A percentile compares a stretch with the other conserved stretches of the same genome.
phyloP scores from a whole-genome alignment of 192 early-diverging fungal species.

The Mortierella claussenii region DNA sequence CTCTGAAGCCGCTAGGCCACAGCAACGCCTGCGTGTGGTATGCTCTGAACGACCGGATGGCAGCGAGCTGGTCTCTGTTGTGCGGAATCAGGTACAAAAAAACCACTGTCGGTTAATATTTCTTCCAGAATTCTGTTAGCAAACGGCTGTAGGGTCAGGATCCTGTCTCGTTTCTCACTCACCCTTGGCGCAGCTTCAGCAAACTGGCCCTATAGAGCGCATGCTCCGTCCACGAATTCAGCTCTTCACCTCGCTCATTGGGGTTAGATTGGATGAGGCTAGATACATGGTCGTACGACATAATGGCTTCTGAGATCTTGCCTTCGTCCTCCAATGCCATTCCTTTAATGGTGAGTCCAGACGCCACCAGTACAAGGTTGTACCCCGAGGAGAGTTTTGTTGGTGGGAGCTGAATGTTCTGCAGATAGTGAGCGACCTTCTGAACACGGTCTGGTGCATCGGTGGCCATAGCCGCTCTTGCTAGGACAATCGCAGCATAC shows the following conservation, averaged over 20 bases:
- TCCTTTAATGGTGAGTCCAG: conserved; percentile 70
- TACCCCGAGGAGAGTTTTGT: conserved; percentile 60
- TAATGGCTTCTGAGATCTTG: conserved; percentile 56
- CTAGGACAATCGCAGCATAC: conserved; percentile 64
- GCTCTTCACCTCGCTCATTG: conserved; percentile 59
- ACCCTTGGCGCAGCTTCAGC: conserved; percentile 57
- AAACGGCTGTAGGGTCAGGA: too few species aligned
- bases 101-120: too few species aligned
- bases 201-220: conserved; percentile 74
- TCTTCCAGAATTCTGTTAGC: too few species aligned
- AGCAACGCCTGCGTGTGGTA: conserved; percentile 27
- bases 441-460: conserved; percentile 46
- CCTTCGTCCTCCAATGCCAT: conserved; percentile 61
- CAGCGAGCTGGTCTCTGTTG: conserved; percentile 33
- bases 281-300: conserved; percentile 63
- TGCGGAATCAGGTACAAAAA: too few species aligned
- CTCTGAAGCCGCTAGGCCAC: conserved; percentile 33
- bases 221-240: conserved; percentile 74
- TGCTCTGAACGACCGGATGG: conserved; percentile 32
- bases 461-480: conserved; percentile 66
- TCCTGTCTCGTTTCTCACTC: conserved; percentile 3
- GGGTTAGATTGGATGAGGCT: conserved; percentile 51
- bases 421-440: conserved; percentile 29
- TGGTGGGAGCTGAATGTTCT: conserved; percentile 50
- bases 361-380: conserved; percentile 65